phyloP scores from a whole-genome alignment of 345 rosid species.

The Combretum micranthum region DNA sequence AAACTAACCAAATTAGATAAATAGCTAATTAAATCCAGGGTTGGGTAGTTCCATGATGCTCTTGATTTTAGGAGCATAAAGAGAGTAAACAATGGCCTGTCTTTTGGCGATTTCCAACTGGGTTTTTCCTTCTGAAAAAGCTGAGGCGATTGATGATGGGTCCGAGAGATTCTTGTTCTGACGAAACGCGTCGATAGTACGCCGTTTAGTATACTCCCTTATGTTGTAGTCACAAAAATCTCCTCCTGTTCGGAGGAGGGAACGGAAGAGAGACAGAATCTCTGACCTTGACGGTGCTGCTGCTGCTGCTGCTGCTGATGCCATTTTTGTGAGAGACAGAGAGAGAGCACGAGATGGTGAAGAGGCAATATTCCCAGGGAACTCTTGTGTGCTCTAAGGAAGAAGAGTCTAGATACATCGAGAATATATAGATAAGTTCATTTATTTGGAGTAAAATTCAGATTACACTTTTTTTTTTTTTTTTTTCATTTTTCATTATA shows the following conservation, averaged over 20 bases:
- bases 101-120: conserved; percentile 72
- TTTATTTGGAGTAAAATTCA: too few relatives aligned
- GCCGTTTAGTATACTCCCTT: conserved; percentile 75
- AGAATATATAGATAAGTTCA: too few relatives aligned
- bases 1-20: background rate
- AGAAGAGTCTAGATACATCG: too few relatives aligned
- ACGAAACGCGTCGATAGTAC: conserved; percentile 66
- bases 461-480: too few relatives aligned
- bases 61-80: conserved; percentile 64
- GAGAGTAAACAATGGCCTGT: conserved; percentile 54
- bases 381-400: too few relatives aligned
- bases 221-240: conserved; percentile 69
- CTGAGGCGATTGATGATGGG: conserved; percentile 35
- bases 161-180: conserved; percentile 41
- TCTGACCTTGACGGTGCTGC: conserved; percentile 28
- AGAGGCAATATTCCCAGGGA: too few relatives aligned
- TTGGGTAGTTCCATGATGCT: conserved; percentile 68
- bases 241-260: conserved; percentile 67
- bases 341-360: too few relatives aligned
- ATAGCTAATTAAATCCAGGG: background rate
- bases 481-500: too few relatives aligned
- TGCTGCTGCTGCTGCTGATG: conserved; percentile 10
- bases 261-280: conserved; percentile 48
- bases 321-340: background rate
- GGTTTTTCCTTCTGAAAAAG: conserved; percentile 44